Conservation (phyloP, 768 basidiomycete genomes). For the Rickenella mellea region DNA sequence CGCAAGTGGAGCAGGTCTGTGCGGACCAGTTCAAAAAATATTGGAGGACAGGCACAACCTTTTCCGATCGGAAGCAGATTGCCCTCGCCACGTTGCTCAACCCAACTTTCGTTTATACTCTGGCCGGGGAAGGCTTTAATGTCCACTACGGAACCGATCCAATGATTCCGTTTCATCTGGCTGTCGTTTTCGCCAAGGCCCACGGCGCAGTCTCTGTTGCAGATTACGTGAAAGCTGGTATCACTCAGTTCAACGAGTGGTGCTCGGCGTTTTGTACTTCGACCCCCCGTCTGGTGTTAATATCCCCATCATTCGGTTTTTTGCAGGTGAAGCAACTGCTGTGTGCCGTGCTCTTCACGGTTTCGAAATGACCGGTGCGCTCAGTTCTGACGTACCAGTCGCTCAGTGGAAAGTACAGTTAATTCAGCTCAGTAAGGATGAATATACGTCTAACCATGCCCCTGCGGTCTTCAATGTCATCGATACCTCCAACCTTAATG, state of each 20-base stretch:
- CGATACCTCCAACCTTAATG: constrained; percentile 22
- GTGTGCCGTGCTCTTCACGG: constrained; percentile 18
- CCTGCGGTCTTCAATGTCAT: constrained; percentile 23
- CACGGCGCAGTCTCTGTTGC: constrained; percentile 1
- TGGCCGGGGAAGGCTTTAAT: constrained; percentile 3
- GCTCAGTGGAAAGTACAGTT: constrained; percentile 16
- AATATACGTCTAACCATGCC: constrained; percentile 15
- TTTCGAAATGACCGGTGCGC: constrained; percentile 1
- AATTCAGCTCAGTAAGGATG: constrained; percentile 14
- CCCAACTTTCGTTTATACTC: constrained; percentile 7
- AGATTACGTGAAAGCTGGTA: too few relatives aligned
- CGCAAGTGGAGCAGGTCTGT: too few relatives aligned
- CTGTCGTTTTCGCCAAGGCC: neutral
- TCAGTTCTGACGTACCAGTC: constrained; percentile 12
- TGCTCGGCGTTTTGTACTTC: constrained; percentile 1
- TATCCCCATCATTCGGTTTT: constrained; percentile 18
- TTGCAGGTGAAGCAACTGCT: constrained; percentile 19
- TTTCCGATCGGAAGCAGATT: neutral
- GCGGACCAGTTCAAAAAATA: constrained; percentile 2
- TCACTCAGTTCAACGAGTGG: constrained; percentile 4
- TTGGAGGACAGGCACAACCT: constrained; percentile 9
- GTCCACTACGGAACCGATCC: constrained; percentile 7
- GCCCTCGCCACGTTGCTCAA: constrained; percentile 1
- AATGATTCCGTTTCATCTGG: constrained; percentile 6
- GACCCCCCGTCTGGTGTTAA: too few relatives aligned